A percentile compares a stretch with the other conserved stretches of the same genome.
These are phyloP conservation scores for Blastobotrys arbuscula DNA, from an alignment of 1,139 yeast species.

Conservation along the genomic window DNA sequence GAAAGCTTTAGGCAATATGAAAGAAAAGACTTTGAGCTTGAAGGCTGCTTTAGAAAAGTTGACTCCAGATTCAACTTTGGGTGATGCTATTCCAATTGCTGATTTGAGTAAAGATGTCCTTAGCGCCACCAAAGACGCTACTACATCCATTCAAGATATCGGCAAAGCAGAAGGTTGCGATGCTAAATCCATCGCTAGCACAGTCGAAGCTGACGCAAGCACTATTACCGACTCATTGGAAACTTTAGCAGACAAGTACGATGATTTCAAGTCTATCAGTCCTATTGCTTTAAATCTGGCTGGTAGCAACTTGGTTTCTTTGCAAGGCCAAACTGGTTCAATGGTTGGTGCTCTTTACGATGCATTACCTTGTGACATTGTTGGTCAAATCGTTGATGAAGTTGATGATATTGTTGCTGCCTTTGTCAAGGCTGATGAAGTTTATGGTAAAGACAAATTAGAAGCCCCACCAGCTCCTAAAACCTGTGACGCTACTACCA, in stretches of 20 bases:
- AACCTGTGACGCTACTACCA: not conserved
- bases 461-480: conserved; percentile 9
- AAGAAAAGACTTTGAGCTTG: conserved; percentile 1
- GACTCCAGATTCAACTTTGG: not conserved
- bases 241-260: not conserved
- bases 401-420: conserved; percentile 6
- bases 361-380: conserved; percentile 6
- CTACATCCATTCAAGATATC: not conserved
- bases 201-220: not conserved
- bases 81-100: conserved; percentile 12
- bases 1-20: conserved; percentile 1
- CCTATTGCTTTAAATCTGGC: conserved; percentile 1
- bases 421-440: conserved; percentile 5
- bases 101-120: conserved; percentile 2
- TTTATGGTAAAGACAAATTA: not conserved
- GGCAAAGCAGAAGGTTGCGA: conserved; percentile 8
- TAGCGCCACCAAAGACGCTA: conserved; percentile 9
- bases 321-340: conserved; percentile 5
- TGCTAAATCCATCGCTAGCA: not conserved
- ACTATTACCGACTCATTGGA: conserved; percentile 4
- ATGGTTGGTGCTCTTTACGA: conserved; percentile 6
- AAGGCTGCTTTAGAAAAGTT: conserved; percentile 2
- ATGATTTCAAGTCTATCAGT: conserved; percentile 2
- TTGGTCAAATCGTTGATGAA: conserved; percentile 6
- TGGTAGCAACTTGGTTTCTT: not conserved